Evolutionary conservation across 1,284 basidiomycete species (phyloP).

Genomic region (Ustilago bromivora): DNA sequence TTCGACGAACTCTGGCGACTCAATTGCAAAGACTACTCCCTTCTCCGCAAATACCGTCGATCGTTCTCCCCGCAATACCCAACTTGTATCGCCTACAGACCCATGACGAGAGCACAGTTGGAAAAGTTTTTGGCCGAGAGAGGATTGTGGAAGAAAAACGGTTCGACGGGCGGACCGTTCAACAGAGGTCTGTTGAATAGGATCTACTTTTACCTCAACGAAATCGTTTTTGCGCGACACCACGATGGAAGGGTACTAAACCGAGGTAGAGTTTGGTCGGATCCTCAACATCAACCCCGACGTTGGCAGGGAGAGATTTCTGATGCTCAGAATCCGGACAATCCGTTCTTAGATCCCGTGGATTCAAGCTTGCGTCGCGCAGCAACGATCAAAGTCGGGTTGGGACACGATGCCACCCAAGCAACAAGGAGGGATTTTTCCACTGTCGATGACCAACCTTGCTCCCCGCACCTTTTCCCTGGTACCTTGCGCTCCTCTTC

Average conservation of each 20-base stretch:
- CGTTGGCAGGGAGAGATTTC: background rate
- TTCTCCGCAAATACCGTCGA: constrained; percentile 77
- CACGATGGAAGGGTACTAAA: constrained; percentile 20
- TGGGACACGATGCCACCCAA: constrained; percentile 77
- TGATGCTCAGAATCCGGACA: background rate
- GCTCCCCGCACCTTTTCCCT: background rate
- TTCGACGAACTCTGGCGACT: constrained; percentile 74
- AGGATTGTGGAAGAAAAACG: constrained; percentile 74
- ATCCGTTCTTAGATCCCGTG: constrained; percentile 39
- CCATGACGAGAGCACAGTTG: constrained; percentile 77
- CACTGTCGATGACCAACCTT: constrained; percentile 73
- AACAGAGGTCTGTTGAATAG: constrained; percentile 81
- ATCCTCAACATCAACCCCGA: background rate
- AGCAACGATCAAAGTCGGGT: constrained; percentile 44
- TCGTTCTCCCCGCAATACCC: constrained; percentile 81
- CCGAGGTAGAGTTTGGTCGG: constrained; percentile 24
- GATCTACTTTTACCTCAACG: constrained; percentile 80
- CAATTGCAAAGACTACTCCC: constrained; percentile 49
- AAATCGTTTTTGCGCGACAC: constrained; percentile 74
- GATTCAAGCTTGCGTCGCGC: constrained; percentile 38
- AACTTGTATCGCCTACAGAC: constrained; percentile 80
- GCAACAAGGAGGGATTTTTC: constrained; percentile 74
- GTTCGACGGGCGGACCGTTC: constrained; percentile 74
- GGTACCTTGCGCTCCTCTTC: background rate
- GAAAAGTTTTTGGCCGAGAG: constrained; percentile 78